Percentiles rank a stretch among this genome's conserved stretches.
These are phyloP conservation scores for Ophiostoma perfectum DNA, from an alignment of 2,329 filamentous ascomycete genomes.

Conservation along the genomic window DNA sequence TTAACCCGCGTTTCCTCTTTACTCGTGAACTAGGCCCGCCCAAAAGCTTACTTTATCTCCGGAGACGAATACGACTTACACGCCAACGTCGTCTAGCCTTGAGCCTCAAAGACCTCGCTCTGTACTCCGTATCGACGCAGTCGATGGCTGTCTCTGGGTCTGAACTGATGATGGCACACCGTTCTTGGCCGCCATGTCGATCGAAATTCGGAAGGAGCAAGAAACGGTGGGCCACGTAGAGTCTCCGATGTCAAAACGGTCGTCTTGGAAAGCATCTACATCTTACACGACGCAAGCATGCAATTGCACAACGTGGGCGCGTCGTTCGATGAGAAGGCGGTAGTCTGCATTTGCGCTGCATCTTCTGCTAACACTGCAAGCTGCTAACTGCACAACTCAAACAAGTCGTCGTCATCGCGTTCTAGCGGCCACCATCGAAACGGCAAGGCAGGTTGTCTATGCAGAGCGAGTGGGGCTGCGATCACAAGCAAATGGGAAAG, in stretches of 20 bases:
- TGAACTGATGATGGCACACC: not conserved
- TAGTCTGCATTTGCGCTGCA: not conserved
- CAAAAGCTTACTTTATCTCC: constrained; percentile 6
- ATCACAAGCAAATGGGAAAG: not conserved
- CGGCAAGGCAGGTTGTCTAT: not conserved
- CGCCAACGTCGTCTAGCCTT: not conserved
- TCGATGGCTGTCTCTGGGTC: too few species aligned
- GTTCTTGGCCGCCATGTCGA: not conserved
- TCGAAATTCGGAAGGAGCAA: not conserved
- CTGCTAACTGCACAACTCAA: not conserved
- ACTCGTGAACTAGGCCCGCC: not conserved
- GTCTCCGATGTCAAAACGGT: not conserved
- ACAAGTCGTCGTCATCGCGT: not conserved
- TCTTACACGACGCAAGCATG: not conserved
- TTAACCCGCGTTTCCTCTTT: too few species aligned
- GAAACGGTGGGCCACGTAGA: constrained; percentile 1
- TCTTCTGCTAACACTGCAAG: not conserved
- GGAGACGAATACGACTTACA: constrained; percentile 10
- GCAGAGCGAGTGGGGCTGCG: not conserved
- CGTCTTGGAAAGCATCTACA: not conserved
- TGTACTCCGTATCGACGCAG: too few species aligned
- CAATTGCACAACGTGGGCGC: not conserved
- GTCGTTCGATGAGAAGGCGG: not conserved
- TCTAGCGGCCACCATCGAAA: not conserved
- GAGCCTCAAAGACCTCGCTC: not conserved